Conservation (phyloP, 495 filamentous ascomycete species). For the Xylaria castorea region DNA sequence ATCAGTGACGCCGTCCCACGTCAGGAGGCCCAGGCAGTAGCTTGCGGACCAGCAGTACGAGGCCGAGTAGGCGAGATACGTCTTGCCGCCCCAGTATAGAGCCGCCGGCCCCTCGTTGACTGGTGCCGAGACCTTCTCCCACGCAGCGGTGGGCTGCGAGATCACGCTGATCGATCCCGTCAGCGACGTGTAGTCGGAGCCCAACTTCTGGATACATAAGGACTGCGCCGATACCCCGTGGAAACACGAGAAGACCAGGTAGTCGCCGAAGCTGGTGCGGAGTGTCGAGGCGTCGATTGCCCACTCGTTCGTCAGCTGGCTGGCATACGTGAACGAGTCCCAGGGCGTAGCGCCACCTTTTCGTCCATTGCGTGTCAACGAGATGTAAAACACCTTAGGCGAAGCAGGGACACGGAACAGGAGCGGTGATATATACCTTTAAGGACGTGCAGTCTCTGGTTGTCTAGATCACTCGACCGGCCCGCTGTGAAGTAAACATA, state of each 20-base stretch:
- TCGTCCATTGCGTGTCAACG: constrained; percentile 17
- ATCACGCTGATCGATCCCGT: constrained; percentile 45
- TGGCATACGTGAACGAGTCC: constrained; percentile 47
- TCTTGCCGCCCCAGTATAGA: constrained; percentile 52
- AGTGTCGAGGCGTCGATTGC: constrained; percentile 57
- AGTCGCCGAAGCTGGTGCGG: constrained; percentile 46
- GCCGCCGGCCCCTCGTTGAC: constrained; percentile 65
- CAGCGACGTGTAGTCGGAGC: constrained; percentile 36
- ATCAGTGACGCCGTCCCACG: constrained; percentile 49
- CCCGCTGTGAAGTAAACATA: constrained; percentile 53
- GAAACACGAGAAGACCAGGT: constrained; percentile 57
- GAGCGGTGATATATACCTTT: constrained; percentile 28
- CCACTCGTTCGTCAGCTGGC: constrained; percentile 49
- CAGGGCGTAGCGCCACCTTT: constrained; percentile 51
- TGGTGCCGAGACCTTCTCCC: constrained; percentile 58
- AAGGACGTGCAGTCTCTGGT: constrained; percentile 51
- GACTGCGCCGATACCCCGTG: constrained; percentile 49
- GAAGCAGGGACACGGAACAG: constrained; percentile 8
- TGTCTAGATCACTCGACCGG: constrained; percentile 35
- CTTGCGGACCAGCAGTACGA: constrained; percentile 58
- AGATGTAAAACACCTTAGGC: neutral
- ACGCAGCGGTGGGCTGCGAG: constrained; percentile 51
- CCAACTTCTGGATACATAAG: constrained; percentile 50
- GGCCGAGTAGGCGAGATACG: constrained; percentile 59
- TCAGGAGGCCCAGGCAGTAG: constrained; percentile 59